phyloP scores from a whole-genome alignment of 768 basidiomycete species.

The Pleurotus tuoliensis region DNA sequence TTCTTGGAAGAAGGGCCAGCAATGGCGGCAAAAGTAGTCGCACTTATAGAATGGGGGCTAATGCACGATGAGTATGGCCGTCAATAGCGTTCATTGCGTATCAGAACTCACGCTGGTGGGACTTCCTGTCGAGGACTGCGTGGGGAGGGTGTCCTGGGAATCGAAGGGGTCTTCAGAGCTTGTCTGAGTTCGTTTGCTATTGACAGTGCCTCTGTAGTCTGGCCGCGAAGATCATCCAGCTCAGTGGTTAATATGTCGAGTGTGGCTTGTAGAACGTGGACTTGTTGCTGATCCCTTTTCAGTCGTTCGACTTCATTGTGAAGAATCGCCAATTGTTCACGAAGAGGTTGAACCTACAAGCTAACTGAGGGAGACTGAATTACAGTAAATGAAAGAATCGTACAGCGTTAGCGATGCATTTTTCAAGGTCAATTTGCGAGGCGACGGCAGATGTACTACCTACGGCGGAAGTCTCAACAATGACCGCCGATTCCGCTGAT shows the following conservation, averaged over 20 bases:
- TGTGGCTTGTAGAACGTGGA: slow-evolving; percentile 28
- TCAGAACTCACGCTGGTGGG: background rate
- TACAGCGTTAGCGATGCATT: slow-evolving; percentile 32
- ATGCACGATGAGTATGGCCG: background rate
- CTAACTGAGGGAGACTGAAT: background rate
- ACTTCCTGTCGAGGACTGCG: slow-evolving; percentile 5
- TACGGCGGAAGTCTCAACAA: background rate
- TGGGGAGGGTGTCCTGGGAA: slow-evolving; percentile 6
- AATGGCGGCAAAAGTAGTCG: slow-evolving; percentile 2
- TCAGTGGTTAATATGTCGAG: slow-evolving; percentile 30
- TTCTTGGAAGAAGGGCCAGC: slow-evolving; percentile 1
- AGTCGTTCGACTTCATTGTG: slow-evolving; percentile 30
- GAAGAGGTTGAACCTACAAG: slow-evolving; percentile 1
- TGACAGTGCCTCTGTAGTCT: slow-evolving; percentile 15
- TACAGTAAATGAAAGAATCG: slow-evolving; percentile 7
- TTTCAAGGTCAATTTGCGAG: slow-evolving; percentile 20
- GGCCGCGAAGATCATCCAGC: slow-evolving; percentile 24
- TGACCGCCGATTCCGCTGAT: background rate
- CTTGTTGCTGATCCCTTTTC: slow-evolving; percentile 28
- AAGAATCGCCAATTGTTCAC: slow-evolving; percentile 11
- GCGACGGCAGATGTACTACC: slow-evolving; percentile 13
- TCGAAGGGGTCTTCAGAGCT: slow-evolving; percentile 4
- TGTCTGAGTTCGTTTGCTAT: slow-evolving; percentile 16
- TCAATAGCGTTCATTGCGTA: background rate
- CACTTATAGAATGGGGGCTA: slow-evolving; percentile 4